Conservation (phyloP, 192 early-diverging fungal genomes). For the Backusella tuberculispora region DNA sequence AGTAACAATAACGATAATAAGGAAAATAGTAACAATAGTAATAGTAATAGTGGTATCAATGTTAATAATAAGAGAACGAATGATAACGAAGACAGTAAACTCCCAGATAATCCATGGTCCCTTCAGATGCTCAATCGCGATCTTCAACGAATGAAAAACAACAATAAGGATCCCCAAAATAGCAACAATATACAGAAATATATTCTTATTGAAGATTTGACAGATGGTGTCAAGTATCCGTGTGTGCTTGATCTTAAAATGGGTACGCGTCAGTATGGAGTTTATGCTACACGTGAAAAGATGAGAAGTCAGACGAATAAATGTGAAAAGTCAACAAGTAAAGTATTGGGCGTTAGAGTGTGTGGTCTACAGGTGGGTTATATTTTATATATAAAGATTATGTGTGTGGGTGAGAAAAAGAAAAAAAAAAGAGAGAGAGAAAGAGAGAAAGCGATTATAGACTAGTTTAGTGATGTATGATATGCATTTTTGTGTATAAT, state of each 20-base stretch:
- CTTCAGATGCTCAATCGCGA: constrained; percentile 32
- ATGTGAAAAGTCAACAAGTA: constrained; percentile 92
- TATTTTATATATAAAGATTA: background rate
- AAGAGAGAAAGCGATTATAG: no score
- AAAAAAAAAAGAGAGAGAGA: background rate
- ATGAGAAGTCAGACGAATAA: constrained; percentile 88
- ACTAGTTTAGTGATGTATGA: no score
- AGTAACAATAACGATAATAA: background rate
- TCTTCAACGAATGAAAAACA: constrained; percentile 28
- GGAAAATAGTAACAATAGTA: no score
- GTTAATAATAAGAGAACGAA: no score
- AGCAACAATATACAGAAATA: constrained; percentile 63
- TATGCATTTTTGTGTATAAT: background rate
- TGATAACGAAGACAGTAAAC: no score
- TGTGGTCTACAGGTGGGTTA: constrained; percentile 93
- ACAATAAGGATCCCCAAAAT: constrained; percentile 2
- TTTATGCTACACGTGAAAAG: constrained; percentile 86
- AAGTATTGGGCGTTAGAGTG: constrained; percentile 90
- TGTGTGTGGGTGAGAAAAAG: background rate
- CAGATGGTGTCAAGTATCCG: constrained; percentile 84
- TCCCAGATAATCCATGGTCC: constrained; percentile 31
- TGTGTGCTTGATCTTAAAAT: constrained; percentile 99
- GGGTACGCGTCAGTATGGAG: constrained; percentile 97
- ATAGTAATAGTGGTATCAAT: no score
- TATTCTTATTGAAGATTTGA: constrained; percentile 93